Conservation (phyloP, 306 rosid species). For the Benincasa hispida region DNA sequence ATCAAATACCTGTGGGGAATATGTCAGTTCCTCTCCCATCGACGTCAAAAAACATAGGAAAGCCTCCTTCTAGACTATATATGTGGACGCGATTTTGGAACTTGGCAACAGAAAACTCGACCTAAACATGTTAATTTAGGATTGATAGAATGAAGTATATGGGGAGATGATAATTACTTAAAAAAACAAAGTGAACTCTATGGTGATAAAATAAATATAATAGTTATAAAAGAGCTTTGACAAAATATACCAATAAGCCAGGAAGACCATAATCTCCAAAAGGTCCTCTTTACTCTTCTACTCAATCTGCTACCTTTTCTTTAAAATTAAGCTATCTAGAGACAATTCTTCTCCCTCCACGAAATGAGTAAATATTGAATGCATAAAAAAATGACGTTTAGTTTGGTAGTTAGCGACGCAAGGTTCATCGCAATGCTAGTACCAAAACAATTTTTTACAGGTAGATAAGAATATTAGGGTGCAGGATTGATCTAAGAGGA, state of each 20-base stretch:
- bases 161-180: not conserved
- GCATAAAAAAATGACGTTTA: not conserved
- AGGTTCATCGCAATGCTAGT: not conserved
- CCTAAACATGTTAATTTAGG: constrained; percentile 25
- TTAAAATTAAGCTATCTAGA: not conserved
- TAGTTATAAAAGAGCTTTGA: not conserved
- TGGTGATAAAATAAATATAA: not conserved
- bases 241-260: not conserved
- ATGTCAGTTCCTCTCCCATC: constrained; percentile 79
- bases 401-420: not conserved
- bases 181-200: not conserved
- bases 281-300: not conserved
- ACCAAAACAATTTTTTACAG: not conserved
- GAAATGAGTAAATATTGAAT: not conserved
- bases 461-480: not conserved
- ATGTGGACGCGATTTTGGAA: constrained; percentile 69
- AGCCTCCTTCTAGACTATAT: constrained; percentile 61
- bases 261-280: not conserved
- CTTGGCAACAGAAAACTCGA: constrained; percentile 61
- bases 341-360: not conserved
- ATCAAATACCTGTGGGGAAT: constrained; percentile 57
- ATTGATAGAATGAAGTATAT: not conserved
- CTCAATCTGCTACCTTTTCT: not conserved
- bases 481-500: not conserved
- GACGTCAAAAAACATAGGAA: constrained; percentile 66